A percentile compares a stretch with the other conserved stretches of the same genome.
Conservation (phyloP, 2,329 filamentous ascomycete genomes). For the Aureobasidium sp. region DNA sequence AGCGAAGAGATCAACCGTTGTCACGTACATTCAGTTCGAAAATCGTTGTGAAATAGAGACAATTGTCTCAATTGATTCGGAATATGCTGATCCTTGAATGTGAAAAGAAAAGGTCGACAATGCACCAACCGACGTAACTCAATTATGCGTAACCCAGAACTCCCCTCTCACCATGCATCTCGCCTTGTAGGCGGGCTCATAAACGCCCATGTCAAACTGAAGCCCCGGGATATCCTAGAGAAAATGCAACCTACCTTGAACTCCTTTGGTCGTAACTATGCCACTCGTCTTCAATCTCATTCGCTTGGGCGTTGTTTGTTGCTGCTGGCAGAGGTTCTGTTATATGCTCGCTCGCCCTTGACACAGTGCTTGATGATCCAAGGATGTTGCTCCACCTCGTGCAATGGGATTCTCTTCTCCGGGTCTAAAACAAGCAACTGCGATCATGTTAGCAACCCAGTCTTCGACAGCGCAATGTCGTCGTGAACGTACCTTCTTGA, state of each 20-base stretch:
- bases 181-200: background rate
- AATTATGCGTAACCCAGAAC: background rate
- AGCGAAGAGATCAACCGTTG: background rate
- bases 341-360: conserved; percentile 37
- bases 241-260: conserved; percentile 8
- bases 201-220: background rate
- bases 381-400: conserved; percentile 16
- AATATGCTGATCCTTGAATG: background rate
- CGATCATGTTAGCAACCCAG: background rate
- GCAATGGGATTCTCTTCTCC: conserved; percentile 15
- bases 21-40: background rate
- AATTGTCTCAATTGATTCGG: background rate
- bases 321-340: conserved; percentile 31
- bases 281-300: background rate
- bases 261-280: background rate
- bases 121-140: background rate
- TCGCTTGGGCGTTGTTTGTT: conserved; percentile 19
- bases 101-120: background rate
- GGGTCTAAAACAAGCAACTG: conserved; percentile 16
- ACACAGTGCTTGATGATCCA: conserved; percentile 18
- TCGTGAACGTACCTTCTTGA: conserved; percentile 15
- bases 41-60: background rate
- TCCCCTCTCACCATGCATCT: background rate
- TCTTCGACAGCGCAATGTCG: background rate
- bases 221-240: background rate